Evolutionary conservation across 23 red algal species (phyloP), one percentile per base, ranked within the genome.

Genomic region (Gracilaria caudata): DNA sequence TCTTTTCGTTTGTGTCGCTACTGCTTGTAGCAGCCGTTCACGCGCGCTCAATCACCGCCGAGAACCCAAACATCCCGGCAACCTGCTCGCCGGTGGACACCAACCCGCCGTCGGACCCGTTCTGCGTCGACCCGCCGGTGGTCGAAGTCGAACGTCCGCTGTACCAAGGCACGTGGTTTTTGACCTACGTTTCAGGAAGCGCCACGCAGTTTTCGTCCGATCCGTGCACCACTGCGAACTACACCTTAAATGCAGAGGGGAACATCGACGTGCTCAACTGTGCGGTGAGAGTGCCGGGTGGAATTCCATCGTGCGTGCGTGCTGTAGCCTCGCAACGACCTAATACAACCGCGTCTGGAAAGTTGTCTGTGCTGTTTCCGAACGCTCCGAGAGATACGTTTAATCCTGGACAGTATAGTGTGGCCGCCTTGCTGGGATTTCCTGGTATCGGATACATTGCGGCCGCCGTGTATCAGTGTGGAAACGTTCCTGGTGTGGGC

Each of bases 151-250:
- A 76, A 5, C 71, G 77, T 14, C 71, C 68, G 37, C 34, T 68
- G 24, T 89, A 89, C 84, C 28, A 77, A n/a, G 84, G 84, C 51
- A 89, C 84, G 26, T 89, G 84, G 84, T 89, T 89, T 53, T 28
- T 61, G 20, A 68, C 66, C 9, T 79, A 60, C 33, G 55, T 28
- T 25, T 89, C 84, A 76, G 84, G 72, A 20, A 40, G 36, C 35
- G 84, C 84, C 43, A 28, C 3, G 0, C 26, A 54, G 13, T 89
- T 89, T 44, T 77, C 71, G 7, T 34, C 49, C 10, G 55, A 49
- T 26, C 29, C 72, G 8, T 89, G 84, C 71, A 64, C 72, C 9
- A 89, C 84, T 12, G 84, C 84, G 1, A 78, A 89, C 73, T 89
- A 89, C 72, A 78, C 68, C 1, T 55, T 89, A 21, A 76, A 61